phyloP scores from a whole-genome alignment of 2,329 filamentous ascomycete species.

The Fusarium dlaminii region DNA sequence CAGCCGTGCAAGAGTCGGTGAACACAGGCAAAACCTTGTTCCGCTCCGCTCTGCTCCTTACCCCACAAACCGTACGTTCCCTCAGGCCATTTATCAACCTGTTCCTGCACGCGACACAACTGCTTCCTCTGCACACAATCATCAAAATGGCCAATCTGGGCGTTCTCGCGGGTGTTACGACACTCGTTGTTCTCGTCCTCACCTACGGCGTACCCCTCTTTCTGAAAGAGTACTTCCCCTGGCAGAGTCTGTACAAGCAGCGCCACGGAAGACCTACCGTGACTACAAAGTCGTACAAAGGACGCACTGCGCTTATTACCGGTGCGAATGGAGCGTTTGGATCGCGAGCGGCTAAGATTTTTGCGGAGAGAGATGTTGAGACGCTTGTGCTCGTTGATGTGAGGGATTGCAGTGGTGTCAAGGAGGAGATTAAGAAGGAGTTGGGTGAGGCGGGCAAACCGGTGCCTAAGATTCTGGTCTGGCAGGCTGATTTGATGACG shows the following conservation, averaged over 20 bases:
- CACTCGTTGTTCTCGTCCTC: conserved; percentile 31
- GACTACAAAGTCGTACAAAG: conserved; percentile 48
- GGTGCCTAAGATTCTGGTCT: conserved; percentile 47
- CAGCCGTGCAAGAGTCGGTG: conserved; percentile 11
- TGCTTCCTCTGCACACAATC: background rate
- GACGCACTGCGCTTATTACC: conserved; percentile 49
- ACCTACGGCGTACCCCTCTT: conserved; percentile 46
- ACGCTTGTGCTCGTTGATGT: conserved; percentile 51
- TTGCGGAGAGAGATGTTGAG: conserved; percentile 46
- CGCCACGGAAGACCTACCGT: conserved; percentile 47
- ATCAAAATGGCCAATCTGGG: conserved; percentile 26
- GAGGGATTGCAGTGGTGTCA: conserved; percentile 45
- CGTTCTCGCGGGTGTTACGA: conserved; percentile 11
- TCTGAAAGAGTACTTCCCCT: conserved; percentile 50
- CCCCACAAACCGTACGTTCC: conserved; percentile 36
- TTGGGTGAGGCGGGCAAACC: conserved; percentile 37
- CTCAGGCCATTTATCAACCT: background rate
- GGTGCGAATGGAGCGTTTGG: conserved; percentile 51
- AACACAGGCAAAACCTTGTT: conserved; percentile 30
- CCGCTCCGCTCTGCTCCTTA: conserved; percentile 29
- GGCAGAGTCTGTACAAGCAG: conserved; percentile 45
- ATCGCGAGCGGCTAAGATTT: conserved; percentile 49
- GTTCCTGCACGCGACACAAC: background rate
- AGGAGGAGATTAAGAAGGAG: conserved; percentile 48
- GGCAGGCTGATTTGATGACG: conserved; percentile 51